These are phyloP conservation scores for Chaetomium fimeti DNA, from an alignment of 495 filamentous ascomycete species.

Conservation along the genomic window DNA sequence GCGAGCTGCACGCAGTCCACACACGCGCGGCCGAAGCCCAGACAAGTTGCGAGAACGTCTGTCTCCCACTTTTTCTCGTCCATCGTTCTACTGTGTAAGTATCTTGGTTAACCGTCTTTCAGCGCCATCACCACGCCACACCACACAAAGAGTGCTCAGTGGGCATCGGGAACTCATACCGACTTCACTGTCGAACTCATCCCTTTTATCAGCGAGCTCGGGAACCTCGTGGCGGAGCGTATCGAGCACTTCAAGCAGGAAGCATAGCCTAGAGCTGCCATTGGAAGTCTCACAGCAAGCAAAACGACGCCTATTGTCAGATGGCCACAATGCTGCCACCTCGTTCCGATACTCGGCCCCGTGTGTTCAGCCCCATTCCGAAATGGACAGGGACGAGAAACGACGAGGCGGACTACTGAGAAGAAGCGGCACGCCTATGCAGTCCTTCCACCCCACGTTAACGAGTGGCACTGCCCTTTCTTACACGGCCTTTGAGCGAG, in stretches of 20 bases:
- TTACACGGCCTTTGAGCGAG: background rate
- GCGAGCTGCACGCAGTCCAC: background rate
- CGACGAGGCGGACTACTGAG: background rate
- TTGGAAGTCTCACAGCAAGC: background rate
- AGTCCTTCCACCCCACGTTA: background rate
- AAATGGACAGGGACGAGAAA: background rate
- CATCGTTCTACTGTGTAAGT: background rate
- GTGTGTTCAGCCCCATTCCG: background rate
- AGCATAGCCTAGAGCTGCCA: background rate
- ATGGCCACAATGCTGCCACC: background rate
- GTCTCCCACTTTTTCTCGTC: background rate
- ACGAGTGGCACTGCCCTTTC: background rate
- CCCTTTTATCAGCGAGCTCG: background rate
- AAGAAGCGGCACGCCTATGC: slow-evolving; percentile 7
- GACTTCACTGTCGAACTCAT: background rate
- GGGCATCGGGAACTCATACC: background rate
- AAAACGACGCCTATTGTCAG: background rate
- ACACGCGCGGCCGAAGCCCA: background rate
- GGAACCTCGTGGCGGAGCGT: background rate
- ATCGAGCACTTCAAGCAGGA: slow-evolving; percentile 10
- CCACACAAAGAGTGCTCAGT: background rate
- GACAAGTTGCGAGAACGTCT: background rate
- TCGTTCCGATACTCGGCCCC: slow-evolving; percentile 9
- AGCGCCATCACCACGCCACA: background rate
- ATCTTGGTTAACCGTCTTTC: background rate